Conservation (phyloP, 1,284 basidiomycete genomes). For the Microbotryum lychnidis-dioicae region DNA sequence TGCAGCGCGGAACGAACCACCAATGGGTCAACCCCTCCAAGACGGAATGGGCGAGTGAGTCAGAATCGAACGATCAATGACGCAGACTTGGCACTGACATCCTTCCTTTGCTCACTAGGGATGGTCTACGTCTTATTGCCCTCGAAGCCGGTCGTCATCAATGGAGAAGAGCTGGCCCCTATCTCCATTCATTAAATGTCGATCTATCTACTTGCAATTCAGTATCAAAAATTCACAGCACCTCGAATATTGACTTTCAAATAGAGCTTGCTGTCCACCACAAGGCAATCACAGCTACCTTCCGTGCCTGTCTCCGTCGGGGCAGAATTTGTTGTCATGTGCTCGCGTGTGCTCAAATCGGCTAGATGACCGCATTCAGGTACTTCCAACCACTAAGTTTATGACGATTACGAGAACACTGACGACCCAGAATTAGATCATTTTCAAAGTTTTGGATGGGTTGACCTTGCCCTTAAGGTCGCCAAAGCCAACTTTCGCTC, state of each 20-base stretch:
- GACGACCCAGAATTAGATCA: too few relatives aligned
- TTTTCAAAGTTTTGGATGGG: not conserved
- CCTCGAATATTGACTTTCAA: too few relatives aligned
- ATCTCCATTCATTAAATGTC: slow-evolving; percentile 4
- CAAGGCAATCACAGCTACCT: too few relatives aligned
- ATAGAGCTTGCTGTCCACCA: too few relatives aligned
- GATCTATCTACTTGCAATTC: too few relatives aligned
- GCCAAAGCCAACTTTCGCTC: slow-evolving; percentile 8
- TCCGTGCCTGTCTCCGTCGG: too few relatives aligned
- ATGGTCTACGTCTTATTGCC: slow-evolving; percentile 17
- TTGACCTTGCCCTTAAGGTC: slow-evolving; percentile 5
- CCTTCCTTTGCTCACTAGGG: not conserved
- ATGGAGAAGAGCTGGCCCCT: slow-evolving; percentile 7
- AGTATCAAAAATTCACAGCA: too few relatives aligned
- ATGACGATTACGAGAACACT: too few relatives aligned
- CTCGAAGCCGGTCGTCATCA: slow-evolving; percentile 9
- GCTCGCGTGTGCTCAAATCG: too few relatives aligned
- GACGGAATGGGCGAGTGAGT: slow-evolving; percentile 16
- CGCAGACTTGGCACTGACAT: not conserved
- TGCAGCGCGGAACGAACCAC: slow-evolving; percentile 16
- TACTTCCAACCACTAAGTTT: too few relatives aligned
- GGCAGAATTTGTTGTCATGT: too few relatives aligned
- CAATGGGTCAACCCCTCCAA: slow-evolving; percentile 9
- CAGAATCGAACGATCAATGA: not conserved
- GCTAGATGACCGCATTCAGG: too few relatives aligned